These are phyloP conservation scores for Quercus parvula DNA, from an alignment of 306 rosid species.

Conservation along the genomic window DNA sequence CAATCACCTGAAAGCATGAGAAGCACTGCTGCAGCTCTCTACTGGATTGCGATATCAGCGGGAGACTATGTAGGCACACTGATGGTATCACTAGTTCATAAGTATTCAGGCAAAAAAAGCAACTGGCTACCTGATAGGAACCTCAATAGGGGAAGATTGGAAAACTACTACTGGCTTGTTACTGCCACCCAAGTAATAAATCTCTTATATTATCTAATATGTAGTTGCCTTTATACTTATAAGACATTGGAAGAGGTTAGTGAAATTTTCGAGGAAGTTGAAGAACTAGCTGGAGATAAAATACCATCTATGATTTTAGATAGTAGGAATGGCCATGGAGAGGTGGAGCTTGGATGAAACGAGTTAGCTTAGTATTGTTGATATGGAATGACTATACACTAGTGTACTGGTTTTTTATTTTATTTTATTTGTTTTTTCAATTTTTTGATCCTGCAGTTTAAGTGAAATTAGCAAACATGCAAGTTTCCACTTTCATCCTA, in stretches of 20 bases:
- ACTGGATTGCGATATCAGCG: conserved; percentile 45
- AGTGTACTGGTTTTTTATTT: too few relatives aligned
- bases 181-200: conserved; percentile 62
- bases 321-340: conserved; percentile 8
- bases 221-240: conserved; percentile 56
- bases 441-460: too few relatives aligned
- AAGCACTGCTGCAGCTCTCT: conserved; percentile 67
- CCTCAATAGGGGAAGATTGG: conserved; percentile 70
- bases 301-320: neutral
- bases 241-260: conserved; percentile 58
- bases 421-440: too few relatives aligned
- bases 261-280: conserved; percentile 30
- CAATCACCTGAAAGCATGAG: conserved; percentile 84
- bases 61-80: conserved; percentile 62
- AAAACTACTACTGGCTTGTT: conserved; percentile 57
- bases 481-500: too few relatives aligned
- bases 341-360: neutral
- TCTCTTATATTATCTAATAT: conserved; percentile 45
- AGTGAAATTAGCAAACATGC: too few relatives aligned
- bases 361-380: neutral
- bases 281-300: conserved; percentile 21
- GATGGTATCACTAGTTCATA: conserved; percentile 55
- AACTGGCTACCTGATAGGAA: conserved; percentile 86
- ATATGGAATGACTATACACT: too few relatives aligned
- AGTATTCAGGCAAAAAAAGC: conserved; percentile 31